Evolutionary conservation across 305 asterid genomes (phyloP).

Genomic region (Solanum hybrid): DNA sequence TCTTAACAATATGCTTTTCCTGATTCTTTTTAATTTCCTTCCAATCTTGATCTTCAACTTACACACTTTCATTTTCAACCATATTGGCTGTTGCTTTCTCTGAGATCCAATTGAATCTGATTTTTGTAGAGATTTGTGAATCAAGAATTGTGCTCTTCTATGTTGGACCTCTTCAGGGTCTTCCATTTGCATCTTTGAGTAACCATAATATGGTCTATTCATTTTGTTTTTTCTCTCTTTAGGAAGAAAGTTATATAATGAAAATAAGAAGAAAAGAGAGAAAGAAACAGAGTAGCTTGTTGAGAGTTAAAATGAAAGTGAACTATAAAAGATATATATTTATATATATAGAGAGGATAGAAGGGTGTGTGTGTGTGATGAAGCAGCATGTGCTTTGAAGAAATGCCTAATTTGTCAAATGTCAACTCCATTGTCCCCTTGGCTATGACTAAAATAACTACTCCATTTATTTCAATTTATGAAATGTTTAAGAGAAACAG

Average conservation of each 20-base stretch:
- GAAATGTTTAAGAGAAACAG: not conserved
- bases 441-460: not conserved
- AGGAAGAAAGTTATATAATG: not conserved
- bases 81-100: slow-evolving; percentile 21
- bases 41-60: slow-evolving; percentile 55
- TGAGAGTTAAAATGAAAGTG: not conserved
- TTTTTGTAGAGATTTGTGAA: slow-evolving; percentile 46
- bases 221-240: no score
- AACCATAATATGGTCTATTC: slow-evolving; percentile 15
- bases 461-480: not conserved
- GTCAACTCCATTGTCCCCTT: not conserved
- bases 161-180: slow-evolving; percentile 49
- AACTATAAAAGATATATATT: not conserved
- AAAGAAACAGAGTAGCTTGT: not conserved
- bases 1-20: slow-evolving; percentile 31
- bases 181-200: slow-evolving; percentile 42
- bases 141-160: slow-evolving; percentile 63
- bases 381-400: not conserved
- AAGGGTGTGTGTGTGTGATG: not conserved
- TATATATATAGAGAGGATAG: no score
- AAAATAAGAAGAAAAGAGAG: not conserved
- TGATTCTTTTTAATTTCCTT: slow-evolving; percentile 34
- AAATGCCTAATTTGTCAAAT: not conserved
- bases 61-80: slow-evolving; percentile 45
- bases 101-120: slow-evolving; percentile 26